Base-by-base conservation (phyloP, 345 rosid genomes). In the Zanthoxylum bungeanum region DNA sequence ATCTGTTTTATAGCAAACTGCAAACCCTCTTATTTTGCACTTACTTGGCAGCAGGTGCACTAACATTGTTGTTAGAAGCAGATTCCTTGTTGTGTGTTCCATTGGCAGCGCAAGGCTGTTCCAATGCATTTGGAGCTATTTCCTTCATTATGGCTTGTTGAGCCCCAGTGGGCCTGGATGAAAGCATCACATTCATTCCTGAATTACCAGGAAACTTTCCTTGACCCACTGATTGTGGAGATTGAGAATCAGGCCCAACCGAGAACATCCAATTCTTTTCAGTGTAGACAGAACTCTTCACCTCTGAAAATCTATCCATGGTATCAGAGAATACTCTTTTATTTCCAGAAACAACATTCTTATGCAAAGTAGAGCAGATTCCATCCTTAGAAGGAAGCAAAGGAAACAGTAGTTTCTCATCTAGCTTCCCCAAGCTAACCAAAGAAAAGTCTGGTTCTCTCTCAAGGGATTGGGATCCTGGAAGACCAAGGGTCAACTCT, bases 241-340 rank as follows among this genome's bases (percentile, higher is more conserved):
- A 70, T 36, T n/a, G n/a, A n/a, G n/a, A n/a, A n/a, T n/a, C n/a
- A n/a, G n/a, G n/a, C n/a, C n/a, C n/a, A n/a, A n/a, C n/a, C n/a
- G n/a, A n/a, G n/a, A 56, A 21, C n/a, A 46, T 68, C 36, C 49
- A n/a, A 21, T 8, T 25, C 36, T 14, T 57, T 57, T 57, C 62
- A 75, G 44, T 39, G 17, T 30, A 49, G n/a, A 4, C n/a, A 14
- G n/a, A n/a, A n/a, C n/a, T n/a, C 62, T 57, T 80, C 69, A 85
- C 92, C 92, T 88, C 85, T 17, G 86, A 69, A 67, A 79, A 78
- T 25, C 77, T 86, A 55, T 81, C 78, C 86, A 90, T 86, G 40
- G 85, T 87, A 79, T 87, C 92, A 34, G 86, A 77, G 63, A 89
- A 89, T 39, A 88, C 94, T 80, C 92, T 82, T 79, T 89, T 89